A percentile compares a stretch with the other conserved stretches of the same genome.
Evolutionary conservation across 345 rosid genomes (phyloP).

Genomic region (Melaleuca quinquenervia): DNA sequence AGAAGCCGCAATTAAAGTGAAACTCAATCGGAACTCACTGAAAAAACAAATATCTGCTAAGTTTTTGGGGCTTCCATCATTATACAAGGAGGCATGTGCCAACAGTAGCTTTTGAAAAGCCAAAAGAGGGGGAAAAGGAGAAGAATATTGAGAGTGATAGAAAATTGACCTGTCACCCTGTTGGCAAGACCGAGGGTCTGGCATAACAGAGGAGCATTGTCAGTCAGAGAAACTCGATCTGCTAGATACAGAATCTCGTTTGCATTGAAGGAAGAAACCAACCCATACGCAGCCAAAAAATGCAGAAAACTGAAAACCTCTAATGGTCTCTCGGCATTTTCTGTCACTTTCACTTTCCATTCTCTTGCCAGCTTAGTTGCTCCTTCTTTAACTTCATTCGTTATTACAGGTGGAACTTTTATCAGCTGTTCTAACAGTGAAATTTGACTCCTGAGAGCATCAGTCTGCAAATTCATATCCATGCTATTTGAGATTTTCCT

Average conservation of each 20-base stretch:
- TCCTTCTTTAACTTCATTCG: conserved; percentile 9
- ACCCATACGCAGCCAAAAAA: conserved; percentile 24
- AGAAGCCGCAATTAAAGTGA: background rate
- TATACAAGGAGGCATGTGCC: background rate
- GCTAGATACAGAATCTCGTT: conserved; percentile 14
- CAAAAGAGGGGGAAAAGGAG: background rate
- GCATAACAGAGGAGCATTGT: conserved; percentile 8
- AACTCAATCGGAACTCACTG: background rate
- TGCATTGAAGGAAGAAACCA: conserved; percentile 16
- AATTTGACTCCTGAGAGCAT: conserved; percentile 19
- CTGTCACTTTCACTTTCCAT: conserved; percentile 23
- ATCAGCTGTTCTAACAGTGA: conserved; percentile 32
- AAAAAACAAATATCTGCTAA: background rate
- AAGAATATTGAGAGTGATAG: background rate
- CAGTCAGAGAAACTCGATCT: conserved; percentile 6
- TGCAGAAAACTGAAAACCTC: conserved; percentile 28
- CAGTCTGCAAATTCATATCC: conserved; percentile 4
- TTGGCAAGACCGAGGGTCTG: conserved; percentile 14
- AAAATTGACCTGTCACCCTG: background rate
- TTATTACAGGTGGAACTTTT: conserved; percentile 12
- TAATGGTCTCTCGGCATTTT: conserved; percentile 5
- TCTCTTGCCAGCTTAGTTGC: conserved; percentile 23
- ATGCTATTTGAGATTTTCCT: conserved; percentile 8
- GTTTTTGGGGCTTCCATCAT: background rate
- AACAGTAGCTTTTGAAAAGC: background rate